Evolutionary conservation across 2,329 filamentous ascomycete species (phyloP).

Genomic region (Fusarium dimerum): DNA sequence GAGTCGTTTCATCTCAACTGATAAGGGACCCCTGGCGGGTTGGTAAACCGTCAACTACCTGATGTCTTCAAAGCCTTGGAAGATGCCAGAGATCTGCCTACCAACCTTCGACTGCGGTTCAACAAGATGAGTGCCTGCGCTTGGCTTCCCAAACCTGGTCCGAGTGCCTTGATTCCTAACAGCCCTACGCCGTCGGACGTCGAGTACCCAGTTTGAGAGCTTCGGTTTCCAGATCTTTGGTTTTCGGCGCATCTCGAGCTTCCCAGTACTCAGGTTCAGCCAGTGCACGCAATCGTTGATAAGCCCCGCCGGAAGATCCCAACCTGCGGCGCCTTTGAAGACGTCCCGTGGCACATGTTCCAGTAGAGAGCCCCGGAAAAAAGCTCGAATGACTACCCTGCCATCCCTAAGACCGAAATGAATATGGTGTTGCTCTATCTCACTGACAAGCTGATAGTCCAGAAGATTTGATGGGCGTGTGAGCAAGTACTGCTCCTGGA

Average conservation of each 20-base stretch:
- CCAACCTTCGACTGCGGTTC: conserved; percentile 49
- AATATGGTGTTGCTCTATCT: conserved; percentile 33
- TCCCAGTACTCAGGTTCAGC: conserved; percentile 46
- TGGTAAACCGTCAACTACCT: conserved; percentile 37
- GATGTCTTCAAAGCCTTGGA: conserved; percentile 40
- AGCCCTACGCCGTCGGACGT: conserved; percentile 26
- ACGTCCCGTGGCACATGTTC: conserved; percentile 36
- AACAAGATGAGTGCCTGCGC: conserved; percentile 37
- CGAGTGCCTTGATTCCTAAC: conserved; percentile 12
- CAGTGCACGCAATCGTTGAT: conserved; percentile 59
- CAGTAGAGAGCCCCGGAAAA: conserved; percentile 15
- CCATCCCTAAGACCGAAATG: conserved; percentile 54
- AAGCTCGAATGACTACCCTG: conserved; percentile 45
- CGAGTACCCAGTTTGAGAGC: conserved; percentile 36
- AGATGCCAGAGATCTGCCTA: conserved; percentile 42
- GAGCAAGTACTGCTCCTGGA: conserved; percentile 52
- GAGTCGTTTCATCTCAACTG: conserved; percentile 52
- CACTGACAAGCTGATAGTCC: conserved; percentile 44
- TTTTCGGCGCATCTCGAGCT: conserved; percentile 53
- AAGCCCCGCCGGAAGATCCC: conserved; percentile 54
- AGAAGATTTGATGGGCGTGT: conserved; percentile 57
- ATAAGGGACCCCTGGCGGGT: conserved; percentile 33
- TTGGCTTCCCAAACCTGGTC: not conserved
- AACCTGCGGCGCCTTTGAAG: conserved; percentile 29
- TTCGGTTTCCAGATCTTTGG: conserved; percentile 33